Evolutionary conservation across 164 flowering plant genomes (phyloP).

Genomic region (Paratinospora sagittata): DNA sequence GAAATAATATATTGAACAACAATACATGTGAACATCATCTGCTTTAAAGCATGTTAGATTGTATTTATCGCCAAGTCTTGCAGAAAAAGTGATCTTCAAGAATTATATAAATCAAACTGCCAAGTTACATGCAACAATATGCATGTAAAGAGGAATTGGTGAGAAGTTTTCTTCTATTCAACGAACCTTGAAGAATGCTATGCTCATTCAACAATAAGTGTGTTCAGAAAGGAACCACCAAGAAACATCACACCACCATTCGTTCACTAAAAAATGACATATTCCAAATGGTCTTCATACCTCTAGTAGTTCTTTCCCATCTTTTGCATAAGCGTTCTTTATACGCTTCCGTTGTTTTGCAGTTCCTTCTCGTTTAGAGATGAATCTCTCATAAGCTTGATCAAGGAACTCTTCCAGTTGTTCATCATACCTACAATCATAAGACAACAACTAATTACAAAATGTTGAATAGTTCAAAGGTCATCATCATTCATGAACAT

Average conservation of each 20-base stretch:
- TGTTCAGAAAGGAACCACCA: not conserved
- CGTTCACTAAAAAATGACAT: not conserved
- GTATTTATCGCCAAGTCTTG: no score
- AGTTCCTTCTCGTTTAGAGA: constrained; percentile 60
- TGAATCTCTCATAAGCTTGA: constrained; percentile 66
- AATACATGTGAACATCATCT: no score
- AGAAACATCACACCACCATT: not conserved
- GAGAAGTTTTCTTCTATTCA: not conserved
- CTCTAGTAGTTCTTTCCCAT: constrained; percentile 44
- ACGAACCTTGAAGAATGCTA: no score
- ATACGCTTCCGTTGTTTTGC: constrained; percentile 77
- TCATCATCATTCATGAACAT: not conserved
- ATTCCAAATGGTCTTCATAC: constrained; percentile 25
- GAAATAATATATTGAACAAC: not conserved
- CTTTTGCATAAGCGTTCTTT: constrained; percentile 38
- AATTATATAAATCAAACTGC: not conserved
- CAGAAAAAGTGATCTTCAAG: no score
- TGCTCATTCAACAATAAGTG: no score
- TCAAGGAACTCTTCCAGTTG: constrained; percentile 71
- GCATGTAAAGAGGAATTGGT: not conserved
- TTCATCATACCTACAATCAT: constrained; percentile 55
- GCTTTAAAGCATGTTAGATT: no score
- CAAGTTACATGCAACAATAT: not conserved
- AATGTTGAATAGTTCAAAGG: not conserved
- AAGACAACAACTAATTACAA: not conserved